Percentiles rank a stretch among this genome's conserved stretches.
These are phyloP conservation scores for Rhizodiscina lignyota DNA, from an alignment of 495 filamentous ascomycete genomes.

Conservation along the genomic window DNA sequence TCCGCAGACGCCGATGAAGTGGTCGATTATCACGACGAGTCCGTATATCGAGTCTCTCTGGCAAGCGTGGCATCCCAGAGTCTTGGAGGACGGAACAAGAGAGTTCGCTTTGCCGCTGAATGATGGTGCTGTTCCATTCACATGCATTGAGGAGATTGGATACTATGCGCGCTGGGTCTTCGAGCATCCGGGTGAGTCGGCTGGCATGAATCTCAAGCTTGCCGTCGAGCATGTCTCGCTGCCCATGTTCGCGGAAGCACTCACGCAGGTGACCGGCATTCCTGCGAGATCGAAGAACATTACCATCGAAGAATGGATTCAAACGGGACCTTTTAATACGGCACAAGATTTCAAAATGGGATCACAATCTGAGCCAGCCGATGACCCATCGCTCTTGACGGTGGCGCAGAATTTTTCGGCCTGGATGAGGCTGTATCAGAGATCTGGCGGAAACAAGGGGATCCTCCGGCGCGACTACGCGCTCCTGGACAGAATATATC, in stretches of 20 bases:
- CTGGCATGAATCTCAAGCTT: constrained; percentile 5
- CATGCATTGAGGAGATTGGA: constrained; percentile 7
- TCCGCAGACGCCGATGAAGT: constrained; percentile 25
- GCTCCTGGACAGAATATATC: no score
- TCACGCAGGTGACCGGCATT: constrained; percentile 6
- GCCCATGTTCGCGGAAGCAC: constrained; percentile 2
- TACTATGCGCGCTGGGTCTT: constrained; percentile 6
- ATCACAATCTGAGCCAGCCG: no score
- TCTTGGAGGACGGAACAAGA: constrained; percentile 4
- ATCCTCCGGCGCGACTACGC: no score
- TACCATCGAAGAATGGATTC: constrained; percentile 3
- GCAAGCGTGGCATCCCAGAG: no score
- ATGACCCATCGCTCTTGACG: no score
- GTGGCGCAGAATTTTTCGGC: no score
- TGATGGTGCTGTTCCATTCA: constrained; percentile 7
- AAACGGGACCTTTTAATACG: background rate
- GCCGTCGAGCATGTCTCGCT: constrained; percentile 5
- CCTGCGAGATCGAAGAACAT: constrained; percentile 4
- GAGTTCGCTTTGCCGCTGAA: constrained; percentile 7
- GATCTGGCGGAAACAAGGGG: no score
- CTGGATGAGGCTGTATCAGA: no score
- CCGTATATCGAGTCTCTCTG: constrained; percentile 32
- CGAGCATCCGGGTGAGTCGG: constrained; percentile 3
- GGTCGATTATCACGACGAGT: constrained; percentile 32
- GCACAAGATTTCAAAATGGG: constrained; percentile 4